Conservation (phyloP, 2,329 filamentous ascomycete genomes). For the Akanthomyces lecanii region DNA sequence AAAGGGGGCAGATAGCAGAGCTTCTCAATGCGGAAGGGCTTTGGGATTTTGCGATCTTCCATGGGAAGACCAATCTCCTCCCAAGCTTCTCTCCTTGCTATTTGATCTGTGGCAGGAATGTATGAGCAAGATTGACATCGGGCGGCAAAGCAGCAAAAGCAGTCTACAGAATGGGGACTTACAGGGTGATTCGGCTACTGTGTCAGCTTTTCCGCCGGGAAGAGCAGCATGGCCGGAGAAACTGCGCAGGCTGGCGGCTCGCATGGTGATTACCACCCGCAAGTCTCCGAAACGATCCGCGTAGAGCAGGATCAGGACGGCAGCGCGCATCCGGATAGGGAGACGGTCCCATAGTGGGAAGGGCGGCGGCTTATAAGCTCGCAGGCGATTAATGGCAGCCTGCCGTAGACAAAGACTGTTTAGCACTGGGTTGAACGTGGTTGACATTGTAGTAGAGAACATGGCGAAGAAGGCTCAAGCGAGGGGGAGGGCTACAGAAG, state of each 20-base stretch:
- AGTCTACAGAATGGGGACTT: constrained; percentile 24
- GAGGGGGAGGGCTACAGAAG: background rate
- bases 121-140: background rate
- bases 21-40: constrained; percentile 79
- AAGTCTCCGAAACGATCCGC: constrained; percentile 78
- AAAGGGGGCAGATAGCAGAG: constrained; percentile 78
- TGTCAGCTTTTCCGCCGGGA: constrained; percentile 71
- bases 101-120: constrained; percentile 54
- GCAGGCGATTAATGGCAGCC: constrained; percentile 57
- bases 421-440: constrained; percentile 14
- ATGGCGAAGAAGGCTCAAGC: background rate
- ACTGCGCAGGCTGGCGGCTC: constrained; percentile 57
- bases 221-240: constrained; percentile 86
- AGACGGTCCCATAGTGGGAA: constrained; percentile 60
- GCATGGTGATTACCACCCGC: constrained; percentile 65
- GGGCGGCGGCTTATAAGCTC: constrained; percentile 56
- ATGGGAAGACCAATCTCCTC: constrained; percentile 90
- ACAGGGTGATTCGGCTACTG: constrained; percentile 56
- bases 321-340: constrained; percentile 66
- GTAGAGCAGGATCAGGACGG: constrained; percentile 83
- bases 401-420: constrained; percentile 27
- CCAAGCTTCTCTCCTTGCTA: constrained; percentile 81
- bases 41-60: constrained; percentile 62
- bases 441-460: background rate
- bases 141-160: background rate